Evolutionary conservation across 1,284 basidiomycete species (phyloP).

Genomic region (Amylostereum chailletii): DNA sequence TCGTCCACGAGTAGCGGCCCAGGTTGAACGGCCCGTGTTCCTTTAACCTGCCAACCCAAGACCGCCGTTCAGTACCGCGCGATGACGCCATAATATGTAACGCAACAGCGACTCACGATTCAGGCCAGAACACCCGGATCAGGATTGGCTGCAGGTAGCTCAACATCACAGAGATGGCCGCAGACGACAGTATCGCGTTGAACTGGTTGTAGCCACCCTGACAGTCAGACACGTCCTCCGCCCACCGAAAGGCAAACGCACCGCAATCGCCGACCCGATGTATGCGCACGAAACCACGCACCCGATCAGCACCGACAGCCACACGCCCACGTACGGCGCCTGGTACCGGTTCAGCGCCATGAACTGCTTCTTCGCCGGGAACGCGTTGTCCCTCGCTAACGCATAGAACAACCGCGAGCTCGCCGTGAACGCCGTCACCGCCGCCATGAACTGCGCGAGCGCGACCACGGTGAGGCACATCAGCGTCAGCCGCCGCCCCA

Average conservation of each 20-base stretch:
- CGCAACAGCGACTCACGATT: conserved; percentile 27
- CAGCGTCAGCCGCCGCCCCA: conserved; percentile 37
- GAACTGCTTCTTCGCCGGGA: conserved; percentile 33
- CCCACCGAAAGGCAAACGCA: conserved; percentile 19
- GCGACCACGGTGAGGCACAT: conserved; percentile 44
- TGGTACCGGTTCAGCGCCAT: conserved; percentile 45
- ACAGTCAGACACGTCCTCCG: neutral
- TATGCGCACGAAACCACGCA: conserved; percentile 51
- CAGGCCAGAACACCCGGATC: conserved; percentile 51
- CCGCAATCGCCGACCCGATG: conserved; percentile 46
- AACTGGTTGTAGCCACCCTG: conserved; percentile 24
- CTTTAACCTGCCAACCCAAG: conserved; percentile 24
- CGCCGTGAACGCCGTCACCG: conserved; percentile 52
- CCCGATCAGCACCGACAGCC: conserved; percentile 44
- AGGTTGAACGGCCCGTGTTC: conserved; percentile 46
- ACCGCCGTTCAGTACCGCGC: too few relatives aligned
- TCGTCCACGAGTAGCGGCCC: conserved; percentile 42
- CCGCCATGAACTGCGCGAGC: conserved; percentile 47
- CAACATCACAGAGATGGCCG: conserved; percentile 52
- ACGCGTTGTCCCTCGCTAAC: conserved; percentile 44
- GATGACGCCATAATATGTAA: neutral
- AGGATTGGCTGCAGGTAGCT: conserved; percentile 51
- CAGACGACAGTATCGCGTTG: conserved; percentile 47
- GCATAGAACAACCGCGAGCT: conserved; percentile 51
- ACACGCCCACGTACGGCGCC: conserved; percentile 48